phyloP scores from a whole-genome alignment of 2,329 filamentous ascomycete species.

The Fusarium brachygibbosum region DNA sequence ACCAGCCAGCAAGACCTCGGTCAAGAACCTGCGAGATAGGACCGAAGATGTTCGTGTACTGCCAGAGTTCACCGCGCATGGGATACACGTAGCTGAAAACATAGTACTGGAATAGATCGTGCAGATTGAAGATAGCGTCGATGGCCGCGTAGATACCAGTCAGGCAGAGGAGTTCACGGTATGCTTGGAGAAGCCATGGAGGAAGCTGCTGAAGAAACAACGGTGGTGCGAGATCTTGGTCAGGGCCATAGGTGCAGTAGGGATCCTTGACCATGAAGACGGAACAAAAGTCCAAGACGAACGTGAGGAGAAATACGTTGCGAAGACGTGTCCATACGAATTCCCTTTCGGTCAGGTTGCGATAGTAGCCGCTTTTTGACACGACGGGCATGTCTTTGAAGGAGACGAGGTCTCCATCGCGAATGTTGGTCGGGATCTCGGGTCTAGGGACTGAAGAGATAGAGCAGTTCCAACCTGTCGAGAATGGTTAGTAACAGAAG shows the following conservation, averaged over 20 bases:
- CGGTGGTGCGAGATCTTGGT: conserved; percentile 56
- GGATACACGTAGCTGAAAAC: conserved; percentile 66
- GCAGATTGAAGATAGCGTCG: conserved; percentile 69
- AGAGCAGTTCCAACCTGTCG: conserved; percentile 68
- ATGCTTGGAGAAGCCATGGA: conserved; percentile 62
- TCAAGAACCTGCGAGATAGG: conserved; percentile 69
- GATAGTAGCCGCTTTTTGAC: conserved; percentile 62
- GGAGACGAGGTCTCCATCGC: conserved; percentile 55
- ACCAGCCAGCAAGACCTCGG: conserved; percentile 82
- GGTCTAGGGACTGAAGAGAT: conserved; percentile 65
- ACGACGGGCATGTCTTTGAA: conserved; percentile 58
- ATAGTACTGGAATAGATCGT: conserved; percentile 69
- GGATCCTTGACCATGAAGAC: conserved; percentile 79
- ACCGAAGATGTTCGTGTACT: conserved; percentile 69
- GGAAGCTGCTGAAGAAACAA: conserved; percentile 60
- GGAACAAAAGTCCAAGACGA: conserved; percentile 78
- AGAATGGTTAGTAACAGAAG: conserved; percentile 1
- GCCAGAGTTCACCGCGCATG: conserved; percentile 64
- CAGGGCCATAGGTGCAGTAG: conserved; percentile 75
- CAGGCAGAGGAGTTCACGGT: conserved; percentile 70
- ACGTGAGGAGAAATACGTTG: conserved; percentile 68
- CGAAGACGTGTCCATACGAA: conserved; percentile 63
- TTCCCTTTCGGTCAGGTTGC: conserved; percentile 57
- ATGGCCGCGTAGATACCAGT: conserved; percentile 72
- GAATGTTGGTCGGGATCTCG: conserved; percentile 53